Base-by-base conservation (phyloP, 768 basidiomycete genomes). In the Xanthoconium stramineum region DNA sequence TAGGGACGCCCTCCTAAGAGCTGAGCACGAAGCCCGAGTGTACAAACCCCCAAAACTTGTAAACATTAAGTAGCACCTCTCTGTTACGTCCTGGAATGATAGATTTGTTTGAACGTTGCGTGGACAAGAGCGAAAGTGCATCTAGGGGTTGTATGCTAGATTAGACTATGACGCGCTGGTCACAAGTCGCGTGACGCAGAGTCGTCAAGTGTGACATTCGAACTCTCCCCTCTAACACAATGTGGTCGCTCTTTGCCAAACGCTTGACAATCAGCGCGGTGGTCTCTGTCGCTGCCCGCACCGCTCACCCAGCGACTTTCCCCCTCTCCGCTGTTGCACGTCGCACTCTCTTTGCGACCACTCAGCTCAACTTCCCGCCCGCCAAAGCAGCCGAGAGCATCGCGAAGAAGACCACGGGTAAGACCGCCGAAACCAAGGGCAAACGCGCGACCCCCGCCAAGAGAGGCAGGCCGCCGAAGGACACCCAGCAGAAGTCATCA, bases 281-380 rank as follows among this genome's bases (percentile, higher is more conserved):
- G n/a, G n/a, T 19, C 10, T 6, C 14, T 5, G 20, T 52, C 39
- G 51, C 55, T 8, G 38, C 50, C 29, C 61, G 47, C 35, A 3
- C 47, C 2, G 40, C 42, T 14, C 45, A 17, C 12, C n/a, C 55
- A 28, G 42, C n/a, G n/a, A n/a, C n/a, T n/a, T n/a, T 57, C 15
- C n/a, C 24, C 0, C n/a, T 36, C 4, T 12, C 58, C 28, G 2
- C 58, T 37, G 51, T 45, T 29, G 39, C 66, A 36, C 69, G 65
- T 51, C 72, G 72, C 50, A 61, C 64, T 11, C 61, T 72, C 60
- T 60, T 61, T 5, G 62, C 64, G 30, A 62, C 72, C 17, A 52
- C 61, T 9, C 61, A 24, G 30, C 37, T 62, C 49, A 55, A 57
- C 52, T 42, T 54, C 20, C 37, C 69, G 1, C 29, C 55, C 20